Evolutionary conservation across 148 eudicot genomes (phyloP), one percentile per base, ranked within the genome.

Genomic region (Rhododendron molle): DNA sequence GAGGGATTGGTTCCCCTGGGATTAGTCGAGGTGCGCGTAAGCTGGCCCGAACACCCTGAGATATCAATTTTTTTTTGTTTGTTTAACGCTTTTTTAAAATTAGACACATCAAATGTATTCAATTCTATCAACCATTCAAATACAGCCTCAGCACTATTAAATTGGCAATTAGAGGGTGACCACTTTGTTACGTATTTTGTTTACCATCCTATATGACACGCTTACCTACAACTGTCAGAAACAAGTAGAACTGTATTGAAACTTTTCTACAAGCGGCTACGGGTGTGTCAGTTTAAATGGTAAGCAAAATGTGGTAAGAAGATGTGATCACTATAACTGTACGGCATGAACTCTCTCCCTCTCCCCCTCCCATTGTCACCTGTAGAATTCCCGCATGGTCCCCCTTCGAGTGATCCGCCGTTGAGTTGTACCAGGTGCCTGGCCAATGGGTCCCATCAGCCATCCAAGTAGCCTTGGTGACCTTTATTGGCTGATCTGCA

Each of bases 361-460:
- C 36, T 28, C 74, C 34, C 74, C 36, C 15, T 26, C 36, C 74
- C 36, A 69, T 12, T 12, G 13, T 56, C 44, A 94, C 95, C 92
- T 96, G 99, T 80, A 96, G 74, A 84, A 96, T 96, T 50, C 99
- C 99, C 21, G 96, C 95, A 87, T 96, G 99, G 86, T 96, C 98
- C 46, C 98, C 96, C 89, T 95, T 96, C 2, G 81, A 76, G 43
- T 96, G 99, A 88, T 96, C 99, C 26, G 95, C 87, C 1, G 69
- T 49, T 47, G 92, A 52, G 5, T 85, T 78, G 87, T 28, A 92
- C 99, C 99, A 96, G 16, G 98, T 93, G 26, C 99, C 99, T 0
- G 99, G 98, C 98, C 99, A 96, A 82, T 96, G 95, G 0, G 99
- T 96, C 8, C 96, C 99, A 86, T 96, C 98, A 4, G 99, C 96